A percentile compares a stretch with the other conserved stretches of the same genome.
Evolutionary conservation across 1,284 basidiomycete genomes (phyloP).

Genomic region (Sparassis latifolia): DNA sequence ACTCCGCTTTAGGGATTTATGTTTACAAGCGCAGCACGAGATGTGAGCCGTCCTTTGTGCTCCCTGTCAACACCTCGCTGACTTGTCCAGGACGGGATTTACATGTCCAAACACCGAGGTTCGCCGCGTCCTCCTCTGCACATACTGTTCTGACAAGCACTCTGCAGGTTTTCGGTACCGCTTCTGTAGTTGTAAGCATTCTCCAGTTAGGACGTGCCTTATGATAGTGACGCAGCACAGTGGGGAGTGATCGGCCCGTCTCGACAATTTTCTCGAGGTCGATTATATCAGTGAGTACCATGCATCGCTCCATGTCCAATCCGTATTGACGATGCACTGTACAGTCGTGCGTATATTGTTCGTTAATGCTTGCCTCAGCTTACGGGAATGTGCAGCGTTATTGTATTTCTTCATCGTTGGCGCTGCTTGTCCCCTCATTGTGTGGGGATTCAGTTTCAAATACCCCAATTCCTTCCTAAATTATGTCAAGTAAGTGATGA

Average conservation of each 20-base stretch:
- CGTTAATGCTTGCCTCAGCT: no score
- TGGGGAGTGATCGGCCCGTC: slow-evolving; percentile 38
- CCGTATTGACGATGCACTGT: no score
- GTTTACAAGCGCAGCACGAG: slow-evolving; percentile 37
- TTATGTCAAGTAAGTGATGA: slow-evolving; percentile 33
- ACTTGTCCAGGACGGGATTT: slow-evolving; percentile 26
- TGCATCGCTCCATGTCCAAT: not conserved
- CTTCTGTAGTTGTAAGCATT: slow-evolving; percentile 23
- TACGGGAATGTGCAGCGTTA: slow-evolving; percentile 17
- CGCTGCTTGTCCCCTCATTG: slow-evolving; percentile 33
- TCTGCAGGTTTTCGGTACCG: slow-evolving; percentile 25
- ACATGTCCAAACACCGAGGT: slow-evolving; percentile 38
- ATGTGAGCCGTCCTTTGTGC: slow-evolving; percentile 18
- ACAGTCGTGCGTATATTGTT: no score
- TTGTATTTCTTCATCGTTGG: slow-evolving; percentile 44
- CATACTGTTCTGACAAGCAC: slow-evolving; percentile 6
- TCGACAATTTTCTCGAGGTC: slow-evolving; percentile 34
- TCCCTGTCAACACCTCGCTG: slow-evolving; percentile 6
- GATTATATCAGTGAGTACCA: slow-evolving; percentile 30
- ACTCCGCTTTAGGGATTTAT: slow-evolving; percentile 32
- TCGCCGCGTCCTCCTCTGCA: not conserved
- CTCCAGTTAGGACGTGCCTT: not conserved
- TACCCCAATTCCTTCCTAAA: slow-evolving; percentile 34
- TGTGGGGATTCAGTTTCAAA: slow-evolving; percentile 30
- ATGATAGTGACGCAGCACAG: slow-evolving; percentile 6